These are phyloP conservation scores for Ustilago sp. DNA, from an alignment of 1,284 basidiomycete species.

Conservation along the genomic window DNA sequence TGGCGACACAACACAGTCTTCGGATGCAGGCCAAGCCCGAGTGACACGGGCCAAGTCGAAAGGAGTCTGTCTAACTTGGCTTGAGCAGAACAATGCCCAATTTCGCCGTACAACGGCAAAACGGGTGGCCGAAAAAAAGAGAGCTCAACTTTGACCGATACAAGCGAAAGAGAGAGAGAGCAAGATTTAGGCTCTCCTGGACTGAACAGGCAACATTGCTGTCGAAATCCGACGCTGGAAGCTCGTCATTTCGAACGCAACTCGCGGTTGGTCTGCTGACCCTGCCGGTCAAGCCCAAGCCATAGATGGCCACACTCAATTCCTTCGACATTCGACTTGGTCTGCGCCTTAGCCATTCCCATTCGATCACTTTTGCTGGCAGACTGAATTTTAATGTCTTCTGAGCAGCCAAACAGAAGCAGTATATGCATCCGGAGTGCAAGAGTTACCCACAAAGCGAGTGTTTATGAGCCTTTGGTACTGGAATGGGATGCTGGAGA, in stretches of 20 bases:
- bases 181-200: not conserved
- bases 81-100: not conserved
- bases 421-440: not conserved
- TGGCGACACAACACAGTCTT: not conserved
- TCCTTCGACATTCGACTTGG: not conserved
- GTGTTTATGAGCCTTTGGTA: not conserved
- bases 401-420: not conserved
- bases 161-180: not conserved
- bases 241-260: constrained; percentile 4
- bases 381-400: not conserved
- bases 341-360: not conserved
- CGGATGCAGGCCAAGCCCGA: too few relatives aligned
- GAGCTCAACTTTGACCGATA: not conserved
- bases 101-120: too few relatives aligned
- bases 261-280: constrained; percentile 2
- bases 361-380: not conserved
- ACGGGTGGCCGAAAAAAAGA: not conserved
- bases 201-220: not conserved
- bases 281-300: constrained; percentile 1
- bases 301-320: not conserved
- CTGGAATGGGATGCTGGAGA: not conserved
- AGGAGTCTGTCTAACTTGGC: not conserved
- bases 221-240: constrained; percentile 4
- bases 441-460: not conserved
- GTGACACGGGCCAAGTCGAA: not conserved